phyloP scores from a whole-genome alignment of 1,139 yeast species.

The Magnusiomyces ingens region DNA sequence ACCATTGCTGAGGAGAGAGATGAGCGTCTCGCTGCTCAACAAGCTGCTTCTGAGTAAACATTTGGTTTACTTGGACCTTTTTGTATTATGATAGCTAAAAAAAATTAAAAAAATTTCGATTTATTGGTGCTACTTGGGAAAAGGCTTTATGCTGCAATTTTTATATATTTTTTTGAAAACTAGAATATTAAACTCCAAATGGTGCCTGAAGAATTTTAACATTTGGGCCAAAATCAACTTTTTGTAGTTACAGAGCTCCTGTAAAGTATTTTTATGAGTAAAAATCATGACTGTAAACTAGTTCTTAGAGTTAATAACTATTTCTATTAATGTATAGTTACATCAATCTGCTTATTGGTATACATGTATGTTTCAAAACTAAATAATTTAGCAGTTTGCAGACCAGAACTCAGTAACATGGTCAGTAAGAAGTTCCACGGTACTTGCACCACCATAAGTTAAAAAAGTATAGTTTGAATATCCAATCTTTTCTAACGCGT shows the following conservation, averaged over 20 bases:
- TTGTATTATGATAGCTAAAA: conserved; percentile 4
- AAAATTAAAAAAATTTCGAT: not conserved
- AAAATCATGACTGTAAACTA: no score
- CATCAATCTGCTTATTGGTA: no score
- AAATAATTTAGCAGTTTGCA: no score
- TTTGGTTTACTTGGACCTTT: not conserved
- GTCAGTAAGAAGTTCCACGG: conserved; percentile 20
- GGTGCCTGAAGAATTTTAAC: no score
- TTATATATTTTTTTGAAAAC: not conserved
- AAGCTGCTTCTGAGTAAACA: conserved; percentile 4
- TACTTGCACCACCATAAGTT: conserved; percentile 20
- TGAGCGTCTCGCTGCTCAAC: conserved; percentile 48
- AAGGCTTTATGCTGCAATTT: not conserved
- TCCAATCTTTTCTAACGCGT: conserved; percentile 41
- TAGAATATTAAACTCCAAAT: no score
- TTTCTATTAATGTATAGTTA: not conserved
- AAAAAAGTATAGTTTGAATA: conserved; percentile 17
- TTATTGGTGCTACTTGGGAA: not conserved
- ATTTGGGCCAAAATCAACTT: no score
- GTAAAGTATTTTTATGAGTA: no score
- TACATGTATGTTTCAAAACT: not conserved
- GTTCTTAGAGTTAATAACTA: no score
- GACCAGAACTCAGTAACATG: conserved; percentile 11
- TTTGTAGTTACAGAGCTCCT: no score
- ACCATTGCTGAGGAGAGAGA: conserved; percentile 99